These are phyloP conservation scores for Podaxis rugospora DNA, from an alignment of 768 basidiomycete species.

Conservation along the genomic window DNA sequence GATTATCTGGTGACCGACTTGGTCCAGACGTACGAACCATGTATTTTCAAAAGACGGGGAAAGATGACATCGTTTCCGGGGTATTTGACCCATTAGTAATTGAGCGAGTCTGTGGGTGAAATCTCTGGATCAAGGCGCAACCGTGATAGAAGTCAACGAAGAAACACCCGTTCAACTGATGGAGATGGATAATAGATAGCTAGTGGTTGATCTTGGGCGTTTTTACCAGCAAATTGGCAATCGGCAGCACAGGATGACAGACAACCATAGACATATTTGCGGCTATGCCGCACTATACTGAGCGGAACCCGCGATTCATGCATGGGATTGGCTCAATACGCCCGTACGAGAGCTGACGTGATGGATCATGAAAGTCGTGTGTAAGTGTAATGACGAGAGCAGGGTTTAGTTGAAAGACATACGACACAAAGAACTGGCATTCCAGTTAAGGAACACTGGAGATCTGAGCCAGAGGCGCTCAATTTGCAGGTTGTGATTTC, in stretches of 20 bases:
- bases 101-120: neutral
- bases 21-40: neutral
- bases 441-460: neutral
- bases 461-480: neutral
- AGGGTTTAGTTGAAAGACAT: neutral
- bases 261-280: neutral
- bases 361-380: conserved; percentile 16
- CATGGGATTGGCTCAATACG: conserved; percentile 11
- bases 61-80: neutral
- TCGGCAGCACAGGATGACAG: neutral
- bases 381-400: neutral
- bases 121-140: neutral
- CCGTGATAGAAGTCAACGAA: neutral
- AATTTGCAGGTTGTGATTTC: neutral
- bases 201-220: neutral
- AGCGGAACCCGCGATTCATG: neutral
- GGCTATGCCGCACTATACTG: neutral
- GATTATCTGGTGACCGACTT: conserved; percentile 8
- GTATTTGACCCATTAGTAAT: neutral
- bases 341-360: conserved; percentile 18
- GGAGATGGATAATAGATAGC: conserved; percentile 9
- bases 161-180: conserved; percentile 3
- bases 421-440: neutral
- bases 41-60: neutral
- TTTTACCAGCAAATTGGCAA: neutral